Percentiles rank a stretch among this genome's conserved stretches.
Conservation (phyloP, 768 basidiomycete species). For the Pulveroboletus sp. region DNA sequence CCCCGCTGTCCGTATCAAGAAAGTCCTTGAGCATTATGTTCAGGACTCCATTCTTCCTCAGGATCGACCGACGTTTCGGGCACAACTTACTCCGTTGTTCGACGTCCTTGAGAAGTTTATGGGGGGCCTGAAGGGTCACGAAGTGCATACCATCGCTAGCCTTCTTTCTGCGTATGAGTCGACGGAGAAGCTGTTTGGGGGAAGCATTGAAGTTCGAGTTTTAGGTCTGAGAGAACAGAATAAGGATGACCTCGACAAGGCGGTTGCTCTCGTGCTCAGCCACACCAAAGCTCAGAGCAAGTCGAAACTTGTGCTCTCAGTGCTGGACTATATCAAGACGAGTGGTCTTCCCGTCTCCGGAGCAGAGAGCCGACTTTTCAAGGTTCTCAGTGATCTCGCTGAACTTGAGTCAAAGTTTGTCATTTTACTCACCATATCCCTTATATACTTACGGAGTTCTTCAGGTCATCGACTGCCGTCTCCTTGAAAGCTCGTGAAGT, state of each 20-base stretch:
- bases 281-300: conserved; percentile 96
- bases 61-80: conserved; percentile 76
- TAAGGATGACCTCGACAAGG: conserved; percentile 89
- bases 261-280: conserved; percentile 80
- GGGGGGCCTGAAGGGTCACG: conserved; percentile 82
- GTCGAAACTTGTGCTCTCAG: conserved; percentile 76
- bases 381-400: conserved; percentile 77
- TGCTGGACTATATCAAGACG: conserved; percentile 88
- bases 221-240: conserved; percentile 85
- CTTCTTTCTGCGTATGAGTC: conserved; percentile 76
- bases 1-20: conserved; percentile 82
- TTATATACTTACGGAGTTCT: conserved; percentile 2
- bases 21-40: conserved; percentile 79
- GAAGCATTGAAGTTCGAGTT: conserved; percentile 89
- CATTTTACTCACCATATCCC: background rate
- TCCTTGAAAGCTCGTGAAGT: conserved; percentile 96
- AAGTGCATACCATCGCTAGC: conserved; percentile 69
- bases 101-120: conserved; percentile 77
- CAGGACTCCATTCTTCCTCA: conserved; percentile 75
- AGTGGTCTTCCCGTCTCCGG: conserved; percentile 72
- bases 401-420: conserved; percentile 83
- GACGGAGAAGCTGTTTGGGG: conserved; percentile 90
- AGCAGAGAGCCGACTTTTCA: conserved; percentile 66
- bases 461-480: conserved; percentile 84
- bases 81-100: conserved; percentile 63